Base-by-base conservation (phyloP, 78 protist species). In the Emiliania huxleyi region DNA sequence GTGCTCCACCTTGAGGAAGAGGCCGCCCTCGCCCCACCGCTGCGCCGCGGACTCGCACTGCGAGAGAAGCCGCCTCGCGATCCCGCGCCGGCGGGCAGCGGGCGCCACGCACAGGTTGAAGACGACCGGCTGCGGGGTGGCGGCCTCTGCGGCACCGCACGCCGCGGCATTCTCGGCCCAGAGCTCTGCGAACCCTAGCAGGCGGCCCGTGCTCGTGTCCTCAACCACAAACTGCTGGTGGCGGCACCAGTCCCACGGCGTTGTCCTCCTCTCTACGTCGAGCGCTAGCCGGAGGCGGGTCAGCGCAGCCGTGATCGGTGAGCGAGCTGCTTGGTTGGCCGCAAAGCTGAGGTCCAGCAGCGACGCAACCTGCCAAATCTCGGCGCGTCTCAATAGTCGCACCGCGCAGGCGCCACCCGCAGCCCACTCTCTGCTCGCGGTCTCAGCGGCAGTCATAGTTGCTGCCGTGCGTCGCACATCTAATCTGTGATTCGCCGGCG, bases 201-300 rank as follows among this genome's bases (percentile, higher is more conserved):
- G 45, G 21, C 42, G 81, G 81, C 81, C 81, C 29, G 3, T 35
- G 81, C 19, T 0, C 35, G 2, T 12, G 15, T 52, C 62, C 81
- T 71, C 81, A 40, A 40, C 81, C 40, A 71, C 81, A 8, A 71
- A 12, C 42, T 71, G 81, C 81, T 2, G 42, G 81, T 71, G 81
- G 40, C 81, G 37, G 23, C 44, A 71, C 81, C 81, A 71, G 44
- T 71, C 81, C 81, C 81, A 71, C 81, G 81, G 37, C 42, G 81
- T 71, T 12, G 2, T 2, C 19, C 81, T 29, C 45, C 42, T 19
- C 81, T 71, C 81, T 0, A 71, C 23, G 42, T 71, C 81, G 42
- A 71, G 81, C 37, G 81, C 81, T 1, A 71, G 81, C 42, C 37
- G 42, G n/a, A 29, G 40, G 33, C 8, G 8, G 3, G 73, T 26